Base-by-base conservation (phyloP, 768 basidiomycete genomes). In the Russula earlei region DNA sequence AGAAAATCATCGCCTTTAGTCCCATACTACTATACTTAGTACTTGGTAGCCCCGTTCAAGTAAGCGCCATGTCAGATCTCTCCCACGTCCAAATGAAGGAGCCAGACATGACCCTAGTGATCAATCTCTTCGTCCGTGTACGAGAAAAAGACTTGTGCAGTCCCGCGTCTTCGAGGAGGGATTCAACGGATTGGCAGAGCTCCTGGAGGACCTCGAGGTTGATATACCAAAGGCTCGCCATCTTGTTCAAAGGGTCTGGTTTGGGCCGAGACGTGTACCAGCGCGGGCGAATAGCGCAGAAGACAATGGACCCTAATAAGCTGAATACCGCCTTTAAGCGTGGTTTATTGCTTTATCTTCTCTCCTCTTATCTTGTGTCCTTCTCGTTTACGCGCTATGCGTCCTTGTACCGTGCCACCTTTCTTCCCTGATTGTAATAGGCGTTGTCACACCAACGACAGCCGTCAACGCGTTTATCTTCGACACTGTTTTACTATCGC, bases 201-300 rank as follows among this genome's bases (percentile, higher is more conserved):
- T 84, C 53, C 76, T 98, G 64, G 91, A 91, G 64, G 93, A 97
- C 66, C 79, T 93, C 55, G 84, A 85, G 29, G 84, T 92, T 63
- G 93, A 98, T 67, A 87, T 87, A 42, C 94, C 95, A 8, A 84
- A 84, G 65, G 95, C 92, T 91, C 68, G 88, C 83, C 12, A 73
- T 79, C 56, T 81, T 95, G 73, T 70, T 95, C 54, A 83, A 78
- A 67, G 84, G 81, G 31, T 79, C 85, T 15, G 76, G 75, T 27
- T 70, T 93, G 48, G 71, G 74, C 61, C 66, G 66, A 64, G 81
- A 85, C 60, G 78, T 81, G 58, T 82, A 80, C 57, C 74, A 75
- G 49, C 75, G 75, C 46, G 68, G 70, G 55, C 79, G 76, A 43
- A 72, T 89, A 53, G 78, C 80, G 31, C 72, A 76, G 48, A 87